Evolutionary conservation across 345 rosid species (phyloP), one percentile per base, ranked within the genome.

Genomic region (Noccaea caerulescens): DNA sequence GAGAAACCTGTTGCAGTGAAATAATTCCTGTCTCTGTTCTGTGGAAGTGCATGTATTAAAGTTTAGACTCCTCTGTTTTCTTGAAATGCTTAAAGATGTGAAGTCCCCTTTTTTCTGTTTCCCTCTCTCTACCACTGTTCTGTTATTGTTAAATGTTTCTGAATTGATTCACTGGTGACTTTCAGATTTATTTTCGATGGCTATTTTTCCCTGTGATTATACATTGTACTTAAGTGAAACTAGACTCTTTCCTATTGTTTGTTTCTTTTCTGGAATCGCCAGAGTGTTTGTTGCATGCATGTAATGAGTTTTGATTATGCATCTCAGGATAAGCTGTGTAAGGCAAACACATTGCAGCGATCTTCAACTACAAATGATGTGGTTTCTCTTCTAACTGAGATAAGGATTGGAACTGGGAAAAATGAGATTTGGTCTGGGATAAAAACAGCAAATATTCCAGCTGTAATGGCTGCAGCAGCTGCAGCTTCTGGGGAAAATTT

Each of bases 381-480:
- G 71, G 89, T 89, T 37, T 95, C 99, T 78, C 92, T 95, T 72
- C 81, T 95, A 75, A 83, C 97, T 75, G 98, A 95, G 88, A 92
- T 95, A 86, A 82, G 81, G 77, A 90, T 92, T 77, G 98, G 97
- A 58, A 87, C 91, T 12, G 92, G 91, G 69, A 95, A 88, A 79
- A 95, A 84, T 88, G 98, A 90, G 66, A 76, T 79, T 75, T 92
- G 98, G 99, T 72, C 89, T 54, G 98, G 97, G 59, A 83, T 80
- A 75, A 80, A 84, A 54, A 82, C 98, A 45, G 97, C 98, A 70
- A 92, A 95, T 80, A 81, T 95, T 78, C 99, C 99, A 68, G 90
- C 99, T 34, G 98, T 92, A 83, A 87, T 88, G 92, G 93, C 92
- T 63, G 98, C 99, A 30, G 99, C 99, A 63, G 99, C 92, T 57